Percentiles rank a stretch among this genome's conserved stretches.
Evolutionary conservation across 1,139 yeast species (phyloP).

Genomic region (Saccharomyces hybrid): DNA sequence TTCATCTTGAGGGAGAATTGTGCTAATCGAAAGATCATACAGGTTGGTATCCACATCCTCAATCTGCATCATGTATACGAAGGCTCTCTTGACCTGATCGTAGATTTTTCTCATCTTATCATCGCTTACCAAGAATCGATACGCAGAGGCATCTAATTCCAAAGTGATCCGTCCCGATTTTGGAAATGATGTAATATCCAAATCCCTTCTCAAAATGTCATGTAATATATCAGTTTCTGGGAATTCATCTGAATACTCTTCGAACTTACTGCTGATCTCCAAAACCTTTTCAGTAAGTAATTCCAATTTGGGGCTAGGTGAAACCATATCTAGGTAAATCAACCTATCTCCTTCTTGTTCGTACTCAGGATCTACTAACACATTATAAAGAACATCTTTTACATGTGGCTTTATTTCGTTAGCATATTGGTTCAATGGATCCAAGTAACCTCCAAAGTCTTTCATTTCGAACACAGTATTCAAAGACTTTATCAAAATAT

Average conservation of each 20-base stretch:
- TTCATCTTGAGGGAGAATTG: constrained; percentile 65
- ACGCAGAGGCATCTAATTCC: constrained; percentile 46
- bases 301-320: constrained; percentile 23
- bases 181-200: constrained; percentile 8
- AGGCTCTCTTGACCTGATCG: constrained; percentile 75
- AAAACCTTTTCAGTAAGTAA: constrained; percentile 26
- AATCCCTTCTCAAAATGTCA: constrained; percentile 16
- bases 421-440: constrained; percentile 31
- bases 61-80: constrained; percentile 72
- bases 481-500: constrained; percentile 17
- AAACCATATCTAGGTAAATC: constrained; percentile 29
- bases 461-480: constrained; percentile 23
- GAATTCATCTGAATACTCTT: constrained; percentile 16
- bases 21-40: constrained; percentile 65
- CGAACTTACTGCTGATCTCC: constrained; percentile 19
- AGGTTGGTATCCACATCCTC: constrained; percentile 60
- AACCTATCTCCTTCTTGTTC: constrained; percentile 25
- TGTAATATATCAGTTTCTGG: constrained; percentile 27
- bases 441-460: constrained; percentile 25
- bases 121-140: constrained; percentile 32
- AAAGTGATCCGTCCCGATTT: constrained; percentile 29
- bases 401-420: constrained; percentile 26
- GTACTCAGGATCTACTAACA: constrained; percentile 27
- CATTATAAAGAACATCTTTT: constrained; percentile 19
- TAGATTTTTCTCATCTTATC: constrained; percentile 48